Percentiles rank a stretch among this genome's conserved stretches.
These are phyloP conservation scores for Trichaptum fuscoviolaceum DNA, from an alignment of 768 basidiomycete genomes.

Conservation along the genomic window DNA sequence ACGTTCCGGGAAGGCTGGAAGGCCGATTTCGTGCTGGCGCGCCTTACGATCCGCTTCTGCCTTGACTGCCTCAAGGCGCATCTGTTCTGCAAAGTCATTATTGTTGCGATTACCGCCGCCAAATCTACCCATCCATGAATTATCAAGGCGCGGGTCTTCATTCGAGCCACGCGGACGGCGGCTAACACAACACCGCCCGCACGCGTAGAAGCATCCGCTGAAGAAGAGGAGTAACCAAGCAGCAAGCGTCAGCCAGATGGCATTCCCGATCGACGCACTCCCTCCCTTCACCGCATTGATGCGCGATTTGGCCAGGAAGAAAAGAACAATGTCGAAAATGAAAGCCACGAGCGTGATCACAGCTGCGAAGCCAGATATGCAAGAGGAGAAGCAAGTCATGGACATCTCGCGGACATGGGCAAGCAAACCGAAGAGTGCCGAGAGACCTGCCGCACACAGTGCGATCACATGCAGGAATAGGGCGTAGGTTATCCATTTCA, in stretches of 20 bases:
- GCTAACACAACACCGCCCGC: constrained; percentile 82
- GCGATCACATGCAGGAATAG: constrained; percentile 91
- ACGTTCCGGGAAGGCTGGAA: constrained; percentile 72
- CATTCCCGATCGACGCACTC: constrained; percentile 76
- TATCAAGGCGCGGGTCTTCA: constrained; percentile 28
- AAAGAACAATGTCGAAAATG: constrained; percentile 87
- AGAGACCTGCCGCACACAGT: constrained; percentile 62
- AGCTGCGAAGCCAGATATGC: constrained; percentile 77
- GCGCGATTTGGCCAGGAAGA: constrained; percentile 83
- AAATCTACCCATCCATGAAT: constrained; percentile 6
- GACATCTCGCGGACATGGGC: constrained; percentile 86
- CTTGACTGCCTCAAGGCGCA: constrained; percentile 81
- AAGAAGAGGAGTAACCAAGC: constrained; percentile 87
- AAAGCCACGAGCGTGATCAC: constrained; percentile 78
- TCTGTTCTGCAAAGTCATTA: constrained; percentile 49
- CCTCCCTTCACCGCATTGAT: constrained; percentile 73
- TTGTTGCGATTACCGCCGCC: constrained; percentile 20
- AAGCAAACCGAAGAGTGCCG: constrained; percentile 78
- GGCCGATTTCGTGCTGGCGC: constrained; percentile 58
- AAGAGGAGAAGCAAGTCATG: constrained; percentile 79
- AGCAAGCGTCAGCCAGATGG: constrained; percentile 86
- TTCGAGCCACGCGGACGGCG: constrained; percentile 38
- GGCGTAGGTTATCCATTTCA: constrained; percentile 95
- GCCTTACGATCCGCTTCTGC: constrained; percentile 84
- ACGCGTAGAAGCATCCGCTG: constrained; percentile 80